Percentiles rank a stretch among this genome's conserved stretches.
Conservation (phyloP, 2,329 filamentous ascomycete genomes). For the Blastomyces silverae region DNA sequence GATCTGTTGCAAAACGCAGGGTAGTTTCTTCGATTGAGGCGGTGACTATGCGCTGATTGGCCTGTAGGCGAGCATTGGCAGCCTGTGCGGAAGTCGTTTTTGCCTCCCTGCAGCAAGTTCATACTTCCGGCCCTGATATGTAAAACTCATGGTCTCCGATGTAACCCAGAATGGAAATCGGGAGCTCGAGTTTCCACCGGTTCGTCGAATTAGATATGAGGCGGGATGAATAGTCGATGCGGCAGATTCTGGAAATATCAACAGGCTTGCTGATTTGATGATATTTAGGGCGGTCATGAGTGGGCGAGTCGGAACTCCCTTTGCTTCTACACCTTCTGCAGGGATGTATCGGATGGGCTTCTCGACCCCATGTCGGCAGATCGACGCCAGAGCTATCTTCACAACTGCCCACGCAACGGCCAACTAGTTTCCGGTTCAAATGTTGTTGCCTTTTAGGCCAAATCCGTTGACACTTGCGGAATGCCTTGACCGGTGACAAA, state of each 20-base stretch:
- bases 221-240: background rate
- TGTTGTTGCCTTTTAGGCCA: background rate
- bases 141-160: background rate
- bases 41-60: conserved; percentile 1
- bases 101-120: background rate
- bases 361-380: background rate
- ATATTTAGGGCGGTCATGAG: background rate
- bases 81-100: background rate
- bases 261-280: background rate
- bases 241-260: background rate
- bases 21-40: background rate
- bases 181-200: background rate
- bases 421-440: conserved; percentile 6
- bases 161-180: background rate
- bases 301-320: background rate
- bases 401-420: background rate
- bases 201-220: background rate
- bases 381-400: background rate
- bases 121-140: background rate
- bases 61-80: background rate
- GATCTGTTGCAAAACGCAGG: background rate
- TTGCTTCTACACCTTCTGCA: background rate
- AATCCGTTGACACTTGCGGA: background rate
- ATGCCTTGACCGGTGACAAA: conserved; percentile 5
- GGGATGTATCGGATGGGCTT: background rate